These are phyloP conservation scores for Cryptomeria japonica DNA, from an alignment of 75 land plant genomes.

Conservation along the genomic window DNA sequence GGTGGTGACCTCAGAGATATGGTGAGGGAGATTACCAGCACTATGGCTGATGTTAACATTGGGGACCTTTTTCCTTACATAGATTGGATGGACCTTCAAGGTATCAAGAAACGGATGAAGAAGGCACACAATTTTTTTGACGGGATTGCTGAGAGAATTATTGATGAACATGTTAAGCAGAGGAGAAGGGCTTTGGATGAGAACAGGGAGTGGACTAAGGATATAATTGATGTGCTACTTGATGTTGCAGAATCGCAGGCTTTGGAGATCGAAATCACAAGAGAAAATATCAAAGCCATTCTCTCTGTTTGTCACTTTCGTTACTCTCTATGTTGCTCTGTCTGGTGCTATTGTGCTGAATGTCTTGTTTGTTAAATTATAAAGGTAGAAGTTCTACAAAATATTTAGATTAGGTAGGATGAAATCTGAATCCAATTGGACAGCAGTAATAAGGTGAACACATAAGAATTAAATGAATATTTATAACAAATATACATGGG, in stretches of 20 bases:
- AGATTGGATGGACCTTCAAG: constrained; percentile 42
- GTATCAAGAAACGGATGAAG: constrained; percentile 29
- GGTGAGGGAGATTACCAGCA: constrained; percentile 14
- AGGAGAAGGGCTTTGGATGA: background rate
- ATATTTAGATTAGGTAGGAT: no score
- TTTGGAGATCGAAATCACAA: background rate
- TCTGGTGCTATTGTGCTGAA: no score
- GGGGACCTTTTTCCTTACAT: constrained; percentile 60
- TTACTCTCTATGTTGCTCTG: no score
- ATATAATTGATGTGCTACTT: constrained; percentile 65
- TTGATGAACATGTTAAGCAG: constrained; percentile 47
- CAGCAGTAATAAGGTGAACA: no score
- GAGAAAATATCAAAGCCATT: background rate
- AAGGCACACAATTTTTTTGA: constrained; percentile 33
- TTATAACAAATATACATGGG: no score
- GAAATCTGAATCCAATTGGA: no score
- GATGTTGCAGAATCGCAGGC: background rate
- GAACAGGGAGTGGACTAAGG: constrained; percentile 13
- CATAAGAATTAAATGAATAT: no score
- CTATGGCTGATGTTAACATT: constrained; percentile 49
- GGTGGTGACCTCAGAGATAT: constrained; percentile 16
- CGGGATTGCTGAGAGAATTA: constrained; percentile 45
- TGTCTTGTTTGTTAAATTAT: no score
- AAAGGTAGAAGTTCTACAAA: no score
- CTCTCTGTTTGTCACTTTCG: background rate